Evolutionary conservation across 495 filamentous ascomycete species (phyloP), one percentile per base, ranked within the genome.

Genomic region (Penicillium taxi): DNA sequence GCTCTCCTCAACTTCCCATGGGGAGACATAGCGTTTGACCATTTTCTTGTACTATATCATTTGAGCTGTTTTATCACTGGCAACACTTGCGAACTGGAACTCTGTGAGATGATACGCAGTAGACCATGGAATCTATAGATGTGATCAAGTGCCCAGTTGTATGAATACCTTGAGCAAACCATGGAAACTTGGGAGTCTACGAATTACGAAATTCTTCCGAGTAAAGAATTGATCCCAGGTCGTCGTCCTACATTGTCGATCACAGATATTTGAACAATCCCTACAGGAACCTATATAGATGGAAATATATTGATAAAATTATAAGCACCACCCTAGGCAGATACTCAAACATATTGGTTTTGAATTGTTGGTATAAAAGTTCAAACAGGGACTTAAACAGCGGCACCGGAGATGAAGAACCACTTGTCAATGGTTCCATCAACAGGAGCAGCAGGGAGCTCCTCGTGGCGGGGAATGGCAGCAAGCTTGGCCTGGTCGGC

Each of bases 371-470:
- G 44, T 45, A n/a, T n/a, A n/a, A n/a, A n/a, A n/a, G n/a, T 30
- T 36, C 13, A 37, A 27, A 32, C 6, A 42, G 11, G 19, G 24
- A 39, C 15, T 70, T 88, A 94, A 37, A 84, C 77, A 50, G 91
- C 85, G 61, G 91, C 91, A 61, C 91, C 91, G 60, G 90, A 96
- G 69, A 99, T 99, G 77, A 95, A 99, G 80, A 99, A 99, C 91
- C 93, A 99, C 77, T 99, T 99, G 78, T 99, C 91, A 57, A 96
- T 94, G 70, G 80, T 91, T 52, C 81, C 78, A 60, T 99, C 91
- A 50, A 96, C 94, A 42, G 88, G 84, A 37, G 85, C 90, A 37
- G 91, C 84, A 13, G 72, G 57, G 11, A 88, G 70, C 48, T 90
- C 79, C 73, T 96, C 75, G 43, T 55, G 53, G 38, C 72, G 63